Conservation (phyloP, 2,329 filamentous ascomycete genomes). For the Monosporascus sp. region DNA sequence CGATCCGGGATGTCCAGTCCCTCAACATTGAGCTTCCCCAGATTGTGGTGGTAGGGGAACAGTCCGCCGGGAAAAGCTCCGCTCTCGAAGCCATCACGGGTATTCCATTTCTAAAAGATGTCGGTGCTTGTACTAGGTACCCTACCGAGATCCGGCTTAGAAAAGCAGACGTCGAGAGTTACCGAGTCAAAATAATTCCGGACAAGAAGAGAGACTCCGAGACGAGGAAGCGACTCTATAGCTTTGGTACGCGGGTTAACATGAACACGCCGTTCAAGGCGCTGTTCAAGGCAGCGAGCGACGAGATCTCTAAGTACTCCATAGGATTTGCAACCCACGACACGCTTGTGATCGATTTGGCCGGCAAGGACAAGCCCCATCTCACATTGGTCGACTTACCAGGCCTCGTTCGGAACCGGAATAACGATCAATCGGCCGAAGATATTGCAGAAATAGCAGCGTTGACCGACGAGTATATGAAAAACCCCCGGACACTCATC, state of each 20-base stretch:
- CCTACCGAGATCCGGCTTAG: conserved; percentile 56
- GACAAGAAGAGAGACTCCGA: conserved; percentile 19
- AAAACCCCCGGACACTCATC: conserved; percentile 49
- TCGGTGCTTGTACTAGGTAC: conserved; percentile 55
- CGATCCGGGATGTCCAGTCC: too few relatives aligned
- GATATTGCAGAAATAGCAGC: conserved; percentile 38
- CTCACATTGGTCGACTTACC: conserved; percentile 55
- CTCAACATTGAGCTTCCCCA: conserved; percentile 31
- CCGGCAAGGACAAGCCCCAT: conserved; percentile 40
- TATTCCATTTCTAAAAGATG: conserved; percentile 52
- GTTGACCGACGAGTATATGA: conserved; percentile 50
- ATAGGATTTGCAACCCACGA: conserved; percentile 31
- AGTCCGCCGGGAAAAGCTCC: conserved; percentile 58
- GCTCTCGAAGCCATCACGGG: conserved; percentile 58
- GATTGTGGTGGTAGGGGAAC: conserved; percentile 54
- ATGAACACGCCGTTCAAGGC: conserved; percentile 9
- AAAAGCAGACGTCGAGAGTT: conserved; percentile 26
- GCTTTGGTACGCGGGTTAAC: conserved; percentile 6
- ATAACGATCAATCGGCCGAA: conserved; percentile 35
- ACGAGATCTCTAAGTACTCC: conserved; percentile 8
- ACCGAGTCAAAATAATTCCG: conserved; percentile 30
- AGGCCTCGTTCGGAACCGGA: conserved; percentile 45
- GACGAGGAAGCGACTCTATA: conserved; percentile 16
- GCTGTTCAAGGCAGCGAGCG: conserved; percentile 28
- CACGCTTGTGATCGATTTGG: conserved; percentile 40